Percentiles rank a stretch among this genome's conserved stretches.
Evolutionary conservation across 768 basidiomycete species (phyloP).

Genomic region (Termitomyces bulborhizus): DNA sequence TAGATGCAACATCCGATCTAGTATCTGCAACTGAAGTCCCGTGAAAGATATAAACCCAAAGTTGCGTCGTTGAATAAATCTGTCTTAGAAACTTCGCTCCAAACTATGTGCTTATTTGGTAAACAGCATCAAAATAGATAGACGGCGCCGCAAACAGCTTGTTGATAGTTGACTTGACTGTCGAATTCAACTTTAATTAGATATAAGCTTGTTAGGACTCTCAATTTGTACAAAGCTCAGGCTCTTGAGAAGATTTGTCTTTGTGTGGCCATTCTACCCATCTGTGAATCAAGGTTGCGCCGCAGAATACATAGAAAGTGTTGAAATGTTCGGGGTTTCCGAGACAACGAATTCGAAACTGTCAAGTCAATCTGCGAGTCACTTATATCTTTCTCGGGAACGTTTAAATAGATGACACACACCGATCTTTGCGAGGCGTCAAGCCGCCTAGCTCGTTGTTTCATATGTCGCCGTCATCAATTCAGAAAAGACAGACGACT

Average conservation of each 20-base stretch:
- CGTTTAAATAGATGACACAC: background rate
- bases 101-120: background rate
- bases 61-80: background rate
- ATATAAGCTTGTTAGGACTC: background rate
- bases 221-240: background rate
- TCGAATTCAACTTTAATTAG: background rate
- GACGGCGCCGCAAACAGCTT: background rate
- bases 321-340: background rate
- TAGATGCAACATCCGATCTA: background rate
- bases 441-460: background rate
- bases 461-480: background rate
- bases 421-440: background rate
- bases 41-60: too few species aligned
- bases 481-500: background rate
- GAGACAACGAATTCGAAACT: background rate
- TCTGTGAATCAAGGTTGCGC: background rate
- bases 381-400: background rate
- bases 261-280: background rate
- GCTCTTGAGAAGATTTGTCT: too few species aligned
- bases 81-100: too few species aligned
- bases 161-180: background rate
- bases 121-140: background rate
- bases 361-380: background rate
- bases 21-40: too few species aligned
- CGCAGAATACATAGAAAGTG: background rate